These are phyloP conservation scores for Aspergillus haitiensis DNA, from an alignment of 495 filamentous ascomycete genomes.

Conservation along the genomic window DNA sequence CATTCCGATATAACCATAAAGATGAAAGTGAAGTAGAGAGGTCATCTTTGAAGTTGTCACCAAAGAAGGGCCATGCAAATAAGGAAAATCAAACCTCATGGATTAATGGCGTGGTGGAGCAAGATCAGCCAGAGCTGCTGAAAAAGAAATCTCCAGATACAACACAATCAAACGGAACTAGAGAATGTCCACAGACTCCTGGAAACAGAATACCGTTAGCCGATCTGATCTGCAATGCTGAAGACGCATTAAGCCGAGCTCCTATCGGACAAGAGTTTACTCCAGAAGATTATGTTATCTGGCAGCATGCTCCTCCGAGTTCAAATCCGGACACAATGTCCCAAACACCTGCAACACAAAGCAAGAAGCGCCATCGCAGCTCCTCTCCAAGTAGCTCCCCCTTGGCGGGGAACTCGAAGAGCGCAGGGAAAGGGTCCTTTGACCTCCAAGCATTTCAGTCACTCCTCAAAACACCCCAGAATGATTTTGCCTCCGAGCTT, in stretches of 20 bases:
- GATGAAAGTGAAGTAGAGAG: constrained; percentile 34
- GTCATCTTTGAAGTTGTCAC: constrained; percentile 26
- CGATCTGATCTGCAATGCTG: constrained; percentile 75
- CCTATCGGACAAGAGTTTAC: constrained; percentile 48
- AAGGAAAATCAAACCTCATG: constrained; percentile 45
- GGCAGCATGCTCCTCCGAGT: constrained; percentile 59
- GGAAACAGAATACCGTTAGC: constrained; percentile 70
- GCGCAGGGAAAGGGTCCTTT: constrained; percentile 42
- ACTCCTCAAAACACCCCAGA: constrained; percentile 70
- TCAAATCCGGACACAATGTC: constrained; percentile 41
- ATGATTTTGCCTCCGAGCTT: constrained; percentile 81
- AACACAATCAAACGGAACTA: constrained; percentile 37
- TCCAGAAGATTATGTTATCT: constrained; percentile 72
- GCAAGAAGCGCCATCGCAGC: constrained; percentile 72
- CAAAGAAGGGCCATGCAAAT: constrained; percentile 30
- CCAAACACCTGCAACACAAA: constrained; percentile 52
- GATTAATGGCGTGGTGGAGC: constrained; percentile 43
- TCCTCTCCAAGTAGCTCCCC: constrained; percentile 81
- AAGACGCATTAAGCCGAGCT: constrained; percentile 50
- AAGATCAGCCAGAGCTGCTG: constrained; percentile 27
- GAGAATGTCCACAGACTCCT: constrained; percentile 69
- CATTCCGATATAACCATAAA: constrained; percentile 51
- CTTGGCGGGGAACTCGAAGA: constrained; percentile 48
- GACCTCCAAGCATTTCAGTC: constrained; percentile 54
- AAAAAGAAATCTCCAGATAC: constrained; percentile 30